Evolutionary conservation across 2,329 filamentous ascomycete genomes (phyloP).

Genomic region (Magnaporthiopsis incrustans): DNA sequence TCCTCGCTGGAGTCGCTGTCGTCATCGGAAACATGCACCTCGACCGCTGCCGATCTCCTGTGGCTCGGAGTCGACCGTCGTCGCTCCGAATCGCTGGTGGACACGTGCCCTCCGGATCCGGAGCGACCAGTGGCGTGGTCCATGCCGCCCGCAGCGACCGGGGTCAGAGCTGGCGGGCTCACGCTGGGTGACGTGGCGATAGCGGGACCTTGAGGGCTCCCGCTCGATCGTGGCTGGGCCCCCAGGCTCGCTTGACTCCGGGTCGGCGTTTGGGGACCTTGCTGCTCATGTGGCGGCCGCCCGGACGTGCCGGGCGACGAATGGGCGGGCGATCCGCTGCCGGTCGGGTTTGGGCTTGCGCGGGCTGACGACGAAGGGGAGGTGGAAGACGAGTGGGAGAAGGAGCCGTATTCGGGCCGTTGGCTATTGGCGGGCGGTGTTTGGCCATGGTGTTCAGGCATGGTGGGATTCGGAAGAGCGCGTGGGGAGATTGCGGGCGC

Average conservation of each 20-base stretch:
- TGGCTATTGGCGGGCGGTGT: neutral
- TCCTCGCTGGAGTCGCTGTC: conserved; percentile 2
- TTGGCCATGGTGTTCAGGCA: neutral
- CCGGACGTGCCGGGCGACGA: neutral
- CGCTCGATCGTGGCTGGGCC: neutral
- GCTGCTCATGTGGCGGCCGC: neutral
- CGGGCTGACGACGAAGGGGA: neutral
- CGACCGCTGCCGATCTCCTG: conserved; percentile 2
- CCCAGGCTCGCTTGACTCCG: neutral
- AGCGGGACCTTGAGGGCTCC: neutral
- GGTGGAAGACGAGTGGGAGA: neutral
- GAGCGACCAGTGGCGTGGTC: neutral
- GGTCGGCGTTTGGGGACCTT: neutral
- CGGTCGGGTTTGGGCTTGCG: neutral
- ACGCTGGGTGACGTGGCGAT: neutral
- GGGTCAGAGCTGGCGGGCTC: neutral
- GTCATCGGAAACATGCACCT: conserved; percentile 4
- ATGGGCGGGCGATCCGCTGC: neutral
- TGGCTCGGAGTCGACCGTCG: conserved; percentile 4
- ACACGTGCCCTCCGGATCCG: too few species aligned
- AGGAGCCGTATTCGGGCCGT: neutral
- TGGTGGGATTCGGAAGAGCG: neutral
- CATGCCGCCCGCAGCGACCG: neutral
- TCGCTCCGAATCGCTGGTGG: neutral
- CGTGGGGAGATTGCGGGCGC: neutral